phyloP scores from a whole-genome alignment of 345 rosid genomes.

The Ricinus communis region DNA sequence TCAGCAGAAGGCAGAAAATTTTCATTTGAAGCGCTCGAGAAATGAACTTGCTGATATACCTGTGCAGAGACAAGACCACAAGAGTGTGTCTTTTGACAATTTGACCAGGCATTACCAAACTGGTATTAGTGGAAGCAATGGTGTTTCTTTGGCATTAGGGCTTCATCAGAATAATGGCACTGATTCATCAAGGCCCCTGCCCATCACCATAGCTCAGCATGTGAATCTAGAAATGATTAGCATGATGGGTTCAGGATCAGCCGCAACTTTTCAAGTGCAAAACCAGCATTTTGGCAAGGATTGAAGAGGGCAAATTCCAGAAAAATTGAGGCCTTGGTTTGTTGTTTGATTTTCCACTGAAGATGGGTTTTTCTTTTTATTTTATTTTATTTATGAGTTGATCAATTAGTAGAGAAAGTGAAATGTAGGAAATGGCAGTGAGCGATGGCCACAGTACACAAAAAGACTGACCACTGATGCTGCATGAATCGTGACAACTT shows the following conservation, averaged over 20 bases:
- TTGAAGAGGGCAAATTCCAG: too few relatives aligned
- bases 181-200: not conserved
- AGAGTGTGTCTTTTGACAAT: not conserved
- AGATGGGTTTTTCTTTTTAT: too few relatives aligned
- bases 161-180: constrained; percentile 23
- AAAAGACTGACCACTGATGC: too few relatives aligned
- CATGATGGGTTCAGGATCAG: constrained; percentile 4
- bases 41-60: constrained; percentile 3
- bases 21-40: constrained; percentile 22
- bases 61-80: constrained; percentile 3
- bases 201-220: constrained; percentile 5
- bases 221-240: constrained; percentile 11
- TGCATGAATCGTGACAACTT: too few relatives aligned
- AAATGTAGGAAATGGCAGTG: too few relatives aligned
- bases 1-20: not conserved
- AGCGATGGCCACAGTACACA: too few relatives aligned
- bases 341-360: not conserved
- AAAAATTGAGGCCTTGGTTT: not conserved
- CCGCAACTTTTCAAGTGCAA: not conserved
- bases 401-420: too few relatives aligned
- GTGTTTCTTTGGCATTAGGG: constrained; percentile 25
- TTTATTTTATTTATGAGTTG: too few relatives aligned
- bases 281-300: constrained; percentile 7
- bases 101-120: not conserved
- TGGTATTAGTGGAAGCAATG: not conserved